A percentile compares a stretch with the other conserved stretches of the same genome.
Evolutionary conservation across 257 asterid species (phyloP).

Genomic region (Echites panduratus): DNA sequence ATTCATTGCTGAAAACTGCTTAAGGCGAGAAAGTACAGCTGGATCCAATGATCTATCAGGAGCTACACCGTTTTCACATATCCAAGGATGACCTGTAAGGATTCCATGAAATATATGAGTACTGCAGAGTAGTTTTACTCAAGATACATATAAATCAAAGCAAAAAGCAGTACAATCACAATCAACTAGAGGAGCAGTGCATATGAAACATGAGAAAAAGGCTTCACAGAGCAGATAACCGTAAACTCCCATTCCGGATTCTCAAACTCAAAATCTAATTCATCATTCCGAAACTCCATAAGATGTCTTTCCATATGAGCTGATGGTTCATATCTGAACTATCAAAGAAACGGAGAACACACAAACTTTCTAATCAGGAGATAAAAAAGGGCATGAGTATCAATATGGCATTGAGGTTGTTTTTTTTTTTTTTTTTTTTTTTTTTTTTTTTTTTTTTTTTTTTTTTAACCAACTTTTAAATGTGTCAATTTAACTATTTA

Average conservation of each 20-base stretch:
- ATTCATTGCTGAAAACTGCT: slow-evolving; percentile 75
- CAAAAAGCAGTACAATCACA: too few relatives aligned
- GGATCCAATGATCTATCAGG: slow-evolving; percentile 74
- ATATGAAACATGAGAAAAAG: not conserved
- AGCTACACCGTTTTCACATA: slow-evolving; percentile 75
- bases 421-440: too few relatives aligned
- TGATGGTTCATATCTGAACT: not conserved
- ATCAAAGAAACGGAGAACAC: not conserved
- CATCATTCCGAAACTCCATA: not conserved
- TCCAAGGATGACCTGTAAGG: slow-evolving; percentile 74
- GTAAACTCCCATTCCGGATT: not conserved
- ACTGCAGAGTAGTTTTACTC: slow-evolving; percentile 9
- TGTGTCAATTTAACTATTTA: too few relatives aligned
- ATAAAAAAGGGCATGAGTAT: too few relatives aligned
- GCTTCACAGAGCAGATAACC: not conserved
- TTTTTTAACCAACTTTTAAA: too few relatives aligned
- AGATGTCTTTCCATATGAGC: not conserved
- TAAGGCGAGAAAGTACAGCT: slow-evolving; percentile 78
- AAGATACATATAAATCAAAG: not conserved
- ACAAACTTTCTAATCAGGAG: not conserved
- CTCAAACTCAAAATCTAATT: not conserved
- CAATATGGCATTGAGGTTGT: too few relatives aligned
- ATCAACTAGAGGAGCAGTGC: not conserved
- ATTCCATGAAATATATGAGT: slow-evolving; percentile 13
- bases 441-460: too few relatives aligned